These are phyloP conservation scores for Saccharomyces paradoxus DNA, from an alignment of 805 yeast species.

Conservation along the genomic window DNA sequence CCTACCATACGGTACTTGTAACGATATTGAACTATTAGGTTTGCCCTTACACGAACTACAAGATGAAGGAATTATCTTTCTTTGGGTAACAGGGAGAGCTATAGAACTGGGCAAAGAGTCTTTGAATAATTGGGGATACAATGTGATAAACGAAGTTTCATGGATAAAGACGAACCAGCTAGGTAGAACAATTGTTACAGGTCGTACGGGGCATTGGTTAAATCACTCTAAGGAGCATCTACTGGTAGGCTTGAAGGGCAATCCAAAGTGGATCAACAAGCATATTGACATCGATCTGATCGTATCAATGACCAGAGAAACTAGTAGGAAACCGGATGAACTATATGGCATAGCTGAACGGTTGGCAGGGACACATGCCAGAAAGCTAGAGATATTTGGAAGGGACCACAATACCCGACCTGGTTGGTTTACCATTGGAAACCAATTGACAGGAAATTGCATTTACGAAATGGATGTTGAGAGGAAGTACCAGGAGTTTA, in stretches of 20 bases:
- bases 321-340: slow-evolving; percentile 88
- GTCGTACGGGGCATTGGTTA: slow-evolving; percentile 95
- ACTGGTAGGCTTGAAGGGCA: slow-evolving; percentile 76
- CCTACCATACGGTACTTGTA: slow-evolving; percentile 66
- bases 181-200: slow-evolving; percentile 83
- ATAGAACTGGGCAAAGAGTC: slow-evolving; percentile 81
- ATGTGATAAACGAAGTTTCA: slow-evolving; percentile 65
- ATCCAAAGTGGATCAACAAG: slow-evolving; percentile 61
- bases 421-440: slow-evolving; percentile 88
- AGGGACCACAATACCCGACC: slow-evolving; percentile 76
- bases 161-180: slow-evolving; percentile 91
- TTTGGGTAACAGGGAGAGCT: slow-evolving; percentile 96
- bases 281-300: slow-evolving; percentile 67
- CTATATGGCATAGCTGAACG: slow-evolving; percentile 78
- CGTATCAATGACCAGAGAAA: slow-evolving; percentile 79
- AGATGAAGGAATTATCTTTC: slow-evolving; percentile 70
- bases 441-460: slow-evolving; percentile 56
- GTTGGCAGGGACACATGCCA: slow-evolving; percentile 63
- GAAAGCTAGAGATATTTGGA: slow-evolving; percentile 86
- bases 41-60: slow-evolving; percentile 64
- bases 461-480: slow-evolving; percentile 53
- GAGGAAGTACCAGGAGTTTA: slow-evolving; percentile 30
- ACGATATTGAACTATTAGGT: slow-evolving; percentile 62
- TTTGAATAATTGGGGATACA: slow-evolving; percentile 74
- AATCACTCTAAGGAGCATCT: slow-evolving; percentile 92